These are phyloP conservation scores for Cladosporium sp. DNA, from an alignment of 2,329 filamentous ascomycete species.

Conservation along the genomic window DNA sequence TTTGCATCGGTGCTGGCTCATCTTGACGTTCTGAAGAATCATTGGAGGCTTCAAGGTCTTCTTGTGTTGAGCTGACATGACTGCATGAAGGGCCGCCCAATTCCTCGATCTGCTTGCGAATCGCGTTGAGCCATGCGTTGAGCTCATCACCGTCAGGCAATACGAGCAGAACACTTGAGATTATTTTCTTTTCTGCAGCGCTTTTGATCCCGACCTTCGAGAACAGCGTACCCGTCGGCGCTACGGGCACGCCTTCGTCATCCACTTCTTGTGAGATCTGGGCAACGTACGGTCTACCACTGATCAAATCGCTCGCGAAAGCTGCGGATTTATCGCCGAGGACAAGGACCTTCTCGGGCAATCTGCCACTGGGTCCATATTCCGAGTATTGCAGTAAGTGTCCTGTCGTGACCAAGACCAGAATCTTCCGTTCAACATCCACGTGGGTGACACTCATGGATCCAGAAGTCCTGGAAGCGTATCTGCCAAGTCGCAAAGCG, in stretches of 20 bases:
- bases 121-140: constrained; percentile 67
- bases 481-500: constrained; percentile 15
- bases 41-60: background rate
- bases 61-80: background rate
- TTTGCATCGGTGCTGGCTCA: background rate
- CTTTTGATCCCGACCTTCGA: constrained; percentile 59
- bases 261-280: constrained; percentile 67
- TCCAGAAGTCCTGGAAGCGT: constrained; percentile 13
- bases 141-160: constrained; percentile 70
- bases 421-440: constrained; percentile 66
- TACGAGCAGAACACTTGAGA: constrained; percentile 66
- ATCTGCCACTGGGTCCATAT: constrained; percentile 64
- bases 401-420: constrained; percentile 66
- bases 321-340: constrained; percentile 72
- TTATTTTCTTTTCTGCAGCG: constrained; percentile 28
- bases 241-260: constrained; percentile 48
- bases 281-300: constrained; percentile 74
- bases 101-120: constrained; percentile 66
- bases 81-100: constrained; percentile 46
- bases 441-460: constrained; percentile 4
- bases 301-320: constrained; percentile 75
- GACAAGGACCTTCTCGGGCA: constrained; percentile 70
- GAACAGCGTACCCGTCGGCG: constrained; percentile 58
- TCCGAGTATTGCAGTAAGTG: constrained; percentile 71
- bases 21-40: background rate